Evolutionary conservation across 2,329 filamentous ascomycete species (phyloP).

Genomic region (Aurifilum marmelostoma): DNA sequence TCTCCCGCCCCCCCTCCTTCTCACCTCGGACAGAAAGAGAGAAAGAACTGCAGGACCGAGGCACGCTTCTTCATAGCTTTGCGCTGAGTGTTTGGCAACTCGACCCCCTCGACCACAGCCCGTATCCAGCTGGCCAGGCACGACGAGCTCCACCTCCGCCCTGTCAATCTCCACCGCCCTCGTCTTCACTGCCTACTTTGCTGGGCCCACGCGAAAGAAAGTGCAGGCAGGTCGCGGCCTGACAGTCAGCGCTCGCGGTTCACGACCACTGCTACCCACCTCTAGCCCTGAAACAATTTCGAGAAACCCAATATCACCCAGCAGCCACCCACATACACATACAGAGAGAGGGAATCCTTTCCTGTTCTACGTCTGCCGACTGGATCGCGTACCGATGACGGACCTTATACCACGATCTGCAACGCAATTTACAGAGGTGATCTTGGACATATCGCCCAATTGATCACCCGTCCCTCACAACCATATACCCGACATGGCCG

Average conservation of each 20-base stretch:
- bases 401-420: slow-evolving; percentile 16
- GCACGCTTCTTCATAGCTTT: slow-evolving; percentile 21
- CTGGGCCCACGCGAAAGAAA: slow-evolving; percentile 15
- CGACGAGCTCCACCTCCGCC: slow-evolving; percentile 19
- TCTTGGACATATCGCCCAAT: slow-evolving; percentile 34
- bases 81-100: background rate
- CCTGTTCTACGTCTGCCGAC: slow-evolving; percentile 13
- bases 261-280: background rate
- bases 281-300: slow-evolving; percentile 1
- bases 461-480: slow-evolving; percentile 30
- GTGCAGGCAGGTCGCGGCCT: slow-evolving; percentile 10
- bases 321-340: background rate
- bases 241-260: background rate
- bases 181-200: slow-evolving; percentile 20
- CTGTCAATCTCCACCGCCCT: slow-evolving; percentile 20
- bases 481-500: slow-evolving; percentile 50
- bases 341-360: background rate
- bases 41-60: slow-evolving; percentile 24
- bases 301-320: slow-evolving; percentile 3
- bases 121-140: slow-evolving; percentile 17
- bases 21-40: background rate
- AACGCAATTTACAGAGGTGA: slow-evolving; percentile 35
- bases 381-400: slow-evolving; percentile 34
- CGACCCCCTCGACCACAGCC: slow-evolving; percentile 8
- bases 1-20: background rate